Evolutionary conservation across 441 rosid species (phyloP).

Genomic region (Jatropha podagrica): DNA sequence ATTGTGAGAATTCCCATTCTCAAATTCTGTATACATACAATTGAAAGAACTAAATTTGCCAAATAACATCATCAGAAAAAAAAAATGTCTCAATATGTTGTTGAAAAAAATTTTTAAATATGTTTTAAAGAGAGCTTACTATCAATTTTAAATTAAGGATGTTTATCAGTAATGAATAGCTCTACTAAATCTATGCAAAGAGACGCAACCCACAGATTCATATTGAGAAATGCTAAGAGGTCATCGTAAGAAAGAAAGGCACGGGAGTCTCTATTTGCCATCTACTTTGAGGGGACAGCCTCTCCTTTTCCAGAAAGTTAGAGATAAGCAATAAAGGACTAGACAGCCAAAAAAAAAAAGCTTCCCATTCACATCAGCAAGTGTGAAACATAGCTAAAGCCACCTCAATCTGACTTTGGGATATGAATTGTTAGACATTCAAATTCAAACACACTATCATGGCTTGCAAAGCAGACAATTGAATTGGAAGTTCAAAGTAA

Average conservation of each 20-base stretch:
- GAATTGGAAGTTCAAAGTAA: not conserved
- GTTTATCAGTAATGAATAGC: not conserved
- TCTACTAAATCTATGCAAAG: not conserved
- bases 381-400: not conserved
- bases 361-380: conserved; percentile 7
- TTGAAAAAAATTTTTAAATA: no score
- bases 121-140: not conserved
- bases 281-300: no score
- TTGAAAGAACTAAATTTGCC: not conserved
- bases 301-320: no score
- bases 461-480: conserved; percentile 4
- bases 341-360: not conserved
- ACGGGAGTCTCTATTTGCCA: not conserved
- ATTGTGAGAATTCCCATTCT: not conserved
- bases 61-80: conserved; percentile 1
- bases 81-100: no score
- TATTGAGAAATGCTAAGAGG: not conserved
- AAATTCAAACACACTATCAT: not conserved
- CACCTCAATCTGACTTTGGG: not conserved
- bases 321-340: no score
- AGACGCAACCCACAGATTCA: not conserved
- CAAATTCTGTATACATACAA: not conserved
- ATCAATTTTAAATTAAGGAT: not conserved
- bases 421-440: conserved; percentile 4
- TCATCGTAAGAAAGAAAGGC: not conserved